Conservation (phyloP, 1,284 basidiomycete species). For the Ceratobasidium sp. region DNA sequence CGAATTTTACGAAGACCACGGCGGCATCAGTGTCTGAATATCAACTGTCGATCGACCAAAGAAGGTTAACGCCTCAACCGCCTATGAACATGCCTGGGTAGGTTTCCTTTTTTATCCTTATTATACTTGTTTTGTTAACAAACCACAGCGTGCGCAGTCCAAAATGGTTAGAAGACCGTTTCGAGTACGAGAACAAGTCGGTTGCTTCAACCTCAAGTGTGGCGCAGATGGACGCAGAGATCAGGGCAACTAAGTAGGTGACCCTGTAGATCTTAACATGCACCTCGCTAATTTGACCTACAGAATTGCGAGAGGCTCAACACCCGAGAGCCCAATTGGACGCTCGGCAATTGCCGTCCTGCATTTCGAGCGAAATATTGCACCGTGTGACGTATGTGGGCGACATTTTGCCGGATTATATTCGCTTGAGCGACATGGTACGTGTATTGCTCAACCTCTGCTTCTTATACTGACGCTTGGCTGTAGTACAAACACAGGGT, state of each 20-base stretch:
- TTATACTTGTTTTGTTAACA: background rate
- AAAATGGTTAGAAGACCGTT: constrained; percentile 29
- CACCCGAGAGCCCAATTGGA: constrained; percentile 25
- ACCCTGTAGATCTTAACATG: constrained; percentile 28
- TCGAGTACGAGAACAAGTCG: constrained; percentile 44
- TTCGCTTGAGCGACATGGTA: constrained; percentile 33
- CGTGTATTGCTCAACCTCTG: background rate
- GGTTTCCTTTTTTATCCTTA: background rate
- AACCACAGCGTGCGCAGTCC: background rate
- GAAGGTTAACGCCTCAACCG: constrained; percentile 26
- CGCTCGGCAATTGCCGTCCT: constrained; percentile 38
- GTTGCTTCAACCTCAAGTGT: constrained; percentile 36
- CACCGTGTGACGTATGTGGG: constrained; percentile 35
- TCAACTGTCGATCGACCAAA: constrained; percentile 31
- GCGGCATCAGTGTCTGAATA: constrained; percentile 30
- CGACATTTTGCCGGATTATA: constrained; percentile 39
- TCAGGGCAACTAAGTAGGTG: constrained; percentile 42
- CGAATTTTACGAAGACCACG: constrained; percentile 40
- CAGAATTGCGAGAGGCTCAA: constrained; percentile 13
- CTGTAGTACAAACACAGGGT: constrained; percentile 35
- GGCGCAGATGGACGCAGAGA: constrained; percentile 45
- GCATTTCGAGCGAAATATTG: constrained; percentile 42
- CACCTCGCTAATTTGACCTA: background rate
- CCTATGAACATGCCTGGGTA: constrained; percentile 27
- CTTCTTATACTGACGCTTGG: background rate